Evolutionary conservation across 768 basidiomycete genomes (phyloP).

Genomic region (Termitomyces sp.): DNA sequence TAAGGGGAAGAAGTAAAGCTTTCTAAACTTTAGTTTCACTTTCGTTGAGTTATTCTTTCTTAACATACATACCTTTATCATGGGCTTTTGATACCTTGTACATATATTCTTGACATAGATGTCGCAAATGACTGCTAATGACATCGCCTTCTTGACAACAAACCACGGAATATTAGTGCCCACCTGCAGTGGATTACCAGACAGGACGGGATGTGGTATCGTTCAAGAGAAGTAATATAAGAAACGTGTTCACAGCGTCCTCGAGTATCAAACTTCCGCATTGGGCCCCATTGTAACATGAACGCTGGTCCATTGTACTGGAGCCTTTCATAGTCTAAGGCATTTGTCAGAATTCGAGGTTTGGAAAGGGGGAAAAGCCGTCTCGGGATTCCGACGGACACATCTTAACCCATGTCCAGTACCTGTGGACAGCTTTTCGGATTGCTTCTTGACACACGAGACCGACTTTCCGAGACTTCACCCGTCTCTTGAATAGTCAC

Average conservation of each 20-base stretch:
- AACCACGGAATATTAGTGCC: no score
- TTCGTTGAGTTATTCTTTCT: slow-evolving; percentile 11
- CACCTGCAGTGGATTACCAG: background rate
- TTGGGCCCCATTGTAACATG: background rate
- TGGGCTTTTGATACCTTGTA: slow-evolving; percentile 10
- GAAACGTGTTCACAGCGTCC: slow-evolving; percentile 9
- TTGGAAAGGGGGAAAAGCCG: background rate
- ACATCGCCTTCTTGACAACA: slow-evolving; percentile 1
- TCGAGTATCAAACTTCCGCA: background rate
- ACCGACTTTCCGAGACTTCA: background rate
- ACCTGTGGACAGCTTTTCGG: background rate
- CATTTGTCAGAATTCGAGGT: background rate
- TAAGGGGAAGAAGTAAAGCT: slow-evolving; percentile 11
- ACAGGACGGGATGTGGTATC: background rate
- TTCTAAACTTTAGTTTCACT: slow-evolving; percentile 3
- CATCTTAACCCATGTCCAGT: slow-evolving; percentile 1
- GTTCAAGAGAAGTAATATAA: background rate
- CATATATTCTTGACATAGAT: slow-evolving; percentile 4
- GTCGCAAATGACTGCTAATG: background rate
- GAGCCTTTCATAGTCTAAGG: slow-evolving; percentile 5
- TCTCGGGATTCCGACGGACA: slow-evolving; percentile 4
- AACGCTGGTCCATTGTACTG: background rate
- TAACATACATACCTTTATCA: slow-evolving; percentile 8
- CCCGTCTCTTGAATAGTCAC: background rate
- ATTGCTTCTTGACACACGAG: slow-evolving; percentile 9